These are phyloP conservation scores for Citrullus colocynthis DNA, from an alignment of 306 rosid species.

Conservation along the genomic window DNA sequence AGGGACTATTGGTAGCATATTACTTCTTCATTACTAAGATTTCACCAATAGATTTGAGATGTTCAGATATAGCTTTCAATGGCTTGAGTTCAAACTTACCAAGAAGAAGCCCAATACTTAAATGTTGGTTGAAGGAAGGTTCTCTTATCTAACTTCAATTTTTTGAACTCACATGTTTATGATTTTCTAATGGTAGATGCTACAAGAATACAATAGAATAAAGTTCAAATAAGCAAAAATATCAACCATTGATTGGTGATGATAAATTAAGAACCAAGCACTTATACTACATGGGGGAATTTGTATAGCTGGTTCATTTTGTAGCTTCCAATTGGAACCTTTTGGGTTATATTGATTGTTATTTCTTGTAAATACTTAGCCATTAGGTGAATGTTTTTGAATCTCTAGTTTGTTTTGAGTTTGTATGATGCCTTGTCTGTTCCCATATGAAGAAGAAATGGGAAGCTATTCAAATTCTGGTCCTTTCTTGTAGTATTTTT, in stretches of 20 bases:
- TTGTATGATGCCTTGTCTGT: not conserved
- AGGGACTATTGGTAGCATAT: conserved; percentile 14
- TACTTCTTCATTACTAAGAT: no score
- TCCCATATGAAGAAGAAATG: not conserved
- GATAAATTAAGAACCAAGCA: not conserved
- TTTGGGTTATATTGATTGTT: not conserved
- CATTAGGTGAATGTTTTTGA: not conserved
- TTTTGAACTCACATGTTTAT: not conserved
- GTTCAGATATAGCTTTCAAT: not conserved
- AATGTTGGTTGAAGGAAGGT: not conserved
- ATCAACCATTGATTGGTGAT: not conserved
- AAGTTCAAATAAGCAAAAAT: not conserved
- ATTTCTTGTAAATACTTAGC: not conserved
- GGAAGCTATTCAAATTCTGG: not conserved
- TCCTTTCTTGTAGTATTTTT: not conserved
- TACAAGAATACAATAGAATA: not conserved
- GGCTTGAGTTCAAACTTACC: not conserved
- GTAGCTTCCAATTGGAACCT: not conserved
- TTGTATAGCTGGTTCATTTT: not conserved
- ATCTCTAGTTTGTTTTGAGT: not conserved
- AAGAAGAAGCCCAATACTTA: not conserved
- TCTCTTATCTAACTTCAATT: not conserved
- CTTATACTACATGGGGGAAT: not conserved
- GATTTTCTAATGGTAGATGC: not conserved
- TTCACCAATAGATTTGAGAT: not conserved